These are phyloP conservation scores for Daedaleopsis nitida DNA, from an alignment of 768 basidiomycete genomes.

Conservation along the genomic window DNA sequence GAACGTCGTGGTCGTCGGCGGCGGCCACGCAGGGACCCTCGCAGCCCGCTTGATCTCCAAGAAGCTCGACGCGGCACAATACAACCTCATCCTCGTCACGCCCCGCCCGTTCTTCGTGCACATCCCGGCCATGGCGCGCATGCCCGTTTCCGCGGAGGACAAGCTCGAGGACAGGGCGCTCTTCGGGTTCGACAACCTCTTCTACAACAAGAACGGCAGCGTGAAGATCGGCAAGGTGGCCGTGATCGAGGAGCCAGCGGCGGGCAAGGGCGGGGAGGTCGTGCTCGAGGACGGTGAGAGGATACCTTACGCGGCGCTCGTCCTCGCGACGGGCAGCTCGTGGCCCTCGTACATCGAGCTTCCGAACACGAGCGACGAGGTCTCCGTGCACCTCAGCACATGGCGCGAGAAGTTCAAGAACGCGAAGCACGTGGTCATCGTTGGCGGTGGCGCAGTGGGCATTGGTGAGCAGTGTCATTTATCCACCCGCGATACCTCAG, in stretches of 20 bases:
- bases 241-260: slow-evolving; percentile 35
- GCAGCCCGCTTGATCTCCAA: slow-evolving; percentile 50
- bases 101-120: slow-evolving; percentile 51
- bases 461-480: slow-evolving; percentile 38
- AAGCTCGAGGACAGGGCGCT: slow-evolving; percentile 46
- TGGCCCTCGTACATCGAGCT: slow-evolving; percentile 55
- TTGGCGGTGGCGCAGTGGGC: slow-evolving; percentile 42
- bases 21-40: slow-evolving; percentile 53
- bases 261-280: slow-evolving; percentile 46
- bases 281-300: slow-evolving; percentile 51
- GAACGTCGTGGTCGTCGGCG: slow-evolving; percentile 56
- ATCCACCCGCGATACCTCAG: neutral
- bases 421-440: slow-evolving; percentile 36
- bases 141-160: slow-evolving; percentile 48
- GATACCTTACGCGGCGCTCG: slow-evolving; percentile 54
- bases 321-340: slow-evolving; percentile 58
- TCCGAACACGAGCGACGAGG: slow-evolving; percentile 36
- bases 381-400: slow-evolving; percentile 22
- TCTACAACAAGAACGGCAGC: slow-evolving; percentile 47
- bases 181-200: slow-evolving; percentile 54
- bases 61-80: slow-evolving; percentile 48
- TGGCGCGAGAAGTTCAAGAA: slow-evolving; percentile 35
- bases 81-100: slow-evolving; percentile 57
- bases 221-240: slow-evolving; percentile 36
- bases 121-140: slow-evolving; percentile 54